Evolutionary conservation across 2,329 filamentous ascomycete genomes (phyloP), one percentile per base, ranked within the genome.

Genomic region (Colletotrichum somersetense): DNA sequence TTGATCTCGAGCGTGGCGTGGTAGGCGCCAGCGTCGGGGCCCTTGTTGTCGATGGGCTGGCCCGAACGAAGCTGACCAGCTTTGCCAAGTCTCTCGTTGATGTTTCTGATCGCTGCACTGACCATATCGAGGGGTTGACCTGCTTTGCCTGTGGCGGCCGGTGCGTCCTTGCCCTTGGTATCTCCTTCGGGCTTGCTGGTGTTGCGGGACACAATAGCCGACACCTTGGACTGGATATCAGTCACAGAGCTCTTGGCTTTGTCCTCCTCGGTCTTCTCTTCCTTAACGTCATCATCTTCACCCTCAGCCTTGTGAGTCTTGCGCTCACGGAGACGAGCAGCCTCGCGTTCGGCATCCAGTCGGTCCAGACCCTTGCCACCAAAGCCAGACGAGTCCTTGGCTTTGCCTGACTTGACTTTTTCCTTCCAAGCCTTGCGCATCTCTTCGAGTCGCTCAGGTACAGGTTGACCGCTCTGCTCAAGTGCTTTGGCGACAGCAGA

Each of bases 1-100:
- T 99, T 99, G 89, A 99, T 99, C 82, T 98, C 96, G 73, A 99
- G 87, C 5, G 96, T 98, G 20, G 96, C 95, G 81, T 99, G 96
- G 88, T 95, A 99, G 0, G 95, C 95, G 63, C 96, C 96, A 3
- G 96, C 96, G 81, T 99, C 96, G 0, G 96, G 96, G 1, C 96
- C 96, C 82, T 98, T 98, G 85, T 99, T 99, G 85, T 99, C 96
- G 79, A 98, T 97, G 10, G 96, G 95, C 73, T 97, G 95, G 18
- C 96, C 96, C 5, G 94, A 92, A 72, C 96, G 92, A 77, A 98
- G 91, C 80, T 96, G 93, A 46, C 95, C 95, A 44, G 94, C 94
- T 77, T 94, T 94, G 78, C 94, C 96, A 50, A 99, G 88, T 75
- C 96, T 94, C 73, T 91, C 92, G 81, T 97, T 95, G 83, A 99